These are phyloP conservation scores for Phytophthora rubi DNA, from an alignment of 352 stramenopile species.

Conservation along the genomic window DNA sequence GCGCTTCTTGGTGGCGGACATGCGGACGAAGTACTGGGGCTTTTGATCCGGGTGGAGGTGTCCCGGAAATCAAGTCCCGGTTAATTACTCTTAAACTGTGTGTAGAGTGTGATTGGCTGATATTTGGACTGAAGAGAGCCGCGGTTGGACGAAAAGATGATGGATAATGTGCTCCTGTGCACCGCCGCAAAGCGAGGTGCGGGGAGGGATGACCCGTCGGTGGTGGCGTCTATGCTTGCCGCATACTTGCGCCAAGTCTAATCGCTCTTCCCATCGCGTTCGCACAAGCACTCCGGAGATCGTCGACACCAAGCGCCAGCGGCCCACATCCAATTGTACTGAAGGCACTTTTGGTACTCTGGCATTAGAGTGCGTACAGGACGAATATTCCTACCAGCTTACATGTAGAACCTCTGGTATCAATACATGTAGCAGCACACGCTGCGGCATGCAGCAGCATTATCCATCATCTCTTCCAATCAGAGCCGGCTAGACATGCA, in stretches of 20 bases:
- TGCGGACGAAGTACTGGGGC: neutral
- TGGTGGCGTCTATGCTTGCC: constrained; percentile 18
- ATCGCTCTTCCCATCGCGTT: constrained; percentile 31
- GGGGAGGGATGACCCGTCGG: constrained; percentile 2
- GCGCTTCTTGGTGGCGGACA: constrained; percentile 44
- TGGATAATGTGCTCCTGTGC: constrained; percentile 20
- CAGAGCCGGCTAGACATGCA: neutral
- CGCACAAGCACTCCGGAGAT: neutral
- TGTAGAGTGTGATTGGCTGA: neutral
- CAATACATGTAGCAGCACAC: too few relatives aligned
- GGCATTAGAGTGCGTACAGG: neutral
- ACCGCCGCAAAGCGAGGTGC: constrained; percentile 1
- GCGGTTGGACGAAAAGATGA: constrained; percentile 31
- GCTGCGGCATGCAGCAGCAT: neutral
- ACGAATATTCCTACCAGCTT: too few relatives aligned
- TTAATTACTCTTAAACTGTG: neutral
- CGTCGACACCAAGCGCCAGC: neutral
- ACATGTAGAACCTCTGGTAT: too few relatives aligned
- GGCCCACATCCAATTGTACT: too few relatives aligned
- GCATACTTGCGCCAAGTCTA: constrained; percentile 21
- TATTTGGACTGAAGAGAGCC: neutral
- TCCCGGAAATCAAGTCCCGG: constrained; percentile 11
- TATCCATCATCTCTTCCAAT: neutral
- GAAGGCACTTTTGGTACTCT: too few relatives aligned
- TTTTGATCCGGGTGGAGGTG: neutral